Evolutionary conservation across 305 asterid species (phyloP), one percentile per base, ranked within the genome.

Genomic region (Fraxinus floribunda): DNA sequence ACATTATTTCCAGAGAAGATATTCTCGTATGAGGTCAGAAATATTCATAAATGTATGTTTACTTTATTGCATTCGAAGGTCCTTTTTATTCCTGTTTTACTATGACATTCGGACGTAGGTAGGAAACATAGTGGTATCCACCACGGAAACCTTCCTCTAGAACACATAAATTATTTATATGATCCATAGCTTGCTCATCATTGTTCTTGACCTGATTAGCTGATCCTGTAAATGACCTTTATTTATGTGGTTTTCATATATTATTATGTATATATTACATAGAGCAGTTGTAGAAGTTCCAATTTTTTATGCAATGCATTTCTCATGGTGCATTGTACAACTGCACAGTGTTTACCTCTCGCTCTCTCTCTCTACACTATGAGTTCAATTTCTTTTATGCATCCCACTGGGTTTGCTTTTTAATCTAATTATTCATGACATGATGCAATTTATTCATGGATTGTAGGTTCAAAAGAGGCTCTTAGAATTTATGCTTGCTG

Each of bases 401-500:
- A 72, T 76, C 55, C 79, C 70, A 30, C 22, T 80, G 77, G 80
- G 35, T 71, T 81, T 55, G 18, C 80, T 60, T 81, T 22, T 80
- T 62, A 57, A 70, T 46, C 86, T 79, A 55, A 81, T 82, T 72
- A 41, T 79, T 83, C 46, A 36, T 79, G 79, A 78, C 80, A 79
- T 77, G 72, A 76, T 75, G 78, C 83, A 78, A 60, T 71, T 79
- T 62, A 70, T 81, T 77, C 49, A 30, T 49, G n/a, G 75, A 72
- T 71, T 85, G 84, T 92, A 92, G 97, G 90, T 91, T 57, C 95
- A 93, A 80, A 90, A 87, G 89, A 89, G 95, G 93, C 93, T 95
- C 86, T 76, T 93, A 77, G 97, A 95, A 86, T 94, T 95, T 90
- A 79, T 95, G 91, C 98, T 95, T 81, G 88, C 97, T 79, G 92